phyloP scores from a whole-genome alignment of 371 early-diverging fungal species.

The Mortierella sp. region DNA sequence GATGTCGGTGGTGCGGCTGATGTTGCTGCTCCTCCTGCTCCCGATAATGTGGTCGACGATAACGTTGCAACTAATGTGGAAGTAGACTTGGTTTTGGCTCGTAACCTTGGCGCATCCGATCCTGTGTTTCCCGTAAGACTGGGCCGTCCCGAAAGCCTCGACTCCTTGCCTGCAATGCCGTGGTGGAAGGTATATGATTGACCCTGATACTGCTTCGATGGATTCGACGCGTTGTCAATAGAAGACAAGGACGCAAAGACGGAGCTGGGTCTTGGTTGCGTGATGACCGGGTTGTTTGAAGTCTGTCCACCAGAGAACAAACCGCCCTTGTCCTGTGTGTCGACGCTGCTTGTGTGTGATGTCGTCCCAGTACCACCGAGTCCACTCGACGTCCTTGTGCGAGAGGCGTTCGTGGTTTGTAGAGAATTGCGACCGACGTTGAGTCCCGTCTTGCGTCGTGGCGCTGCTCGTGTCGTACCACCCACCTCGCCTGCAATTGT shows the following conservation, averaged over 20 bases:
- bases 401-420: conserved; percentile 25
- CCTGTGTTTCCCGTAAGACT: background rate
- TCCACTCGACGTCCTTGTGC: background rate
- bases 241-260: background rate
- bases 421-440: conserved; percentile 36
- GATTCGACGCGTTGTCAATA: conserved; percentile 2
- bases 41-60: conserved; percentile 26
- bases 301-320: background rate
- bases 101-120: conserved; percentile 12
- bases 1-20: conserved; percentile 8
- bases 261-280: conserved; percentile 12
- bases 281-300: background rate
- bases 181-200: conserved; percentile 10
- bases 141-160: conserved; percentile 25
- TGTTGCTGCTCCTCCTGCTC: background rate
- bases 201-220: conserved; percentile 6
- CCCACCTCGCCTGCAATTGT: conserved; percentile 6
- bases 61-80: conserved; percentile 22
- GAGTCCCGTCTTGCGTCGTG: conserved; percentile 48
- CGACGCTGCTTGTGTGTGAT: background rate
- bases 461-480: background rate
- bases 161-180: conserved; percentile 18
- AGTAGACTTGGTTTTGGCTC: conserved; percentile 31
- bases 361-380: background rate
- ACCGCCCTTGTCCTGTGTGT: conserved; percentile 8